A percentile compares a stretch with the other conserved stretches of the same genome.
phyloP scores from a whole-genome alignment of 805 yeast genomes.

The Yamadazyma scolyti region DNA sequence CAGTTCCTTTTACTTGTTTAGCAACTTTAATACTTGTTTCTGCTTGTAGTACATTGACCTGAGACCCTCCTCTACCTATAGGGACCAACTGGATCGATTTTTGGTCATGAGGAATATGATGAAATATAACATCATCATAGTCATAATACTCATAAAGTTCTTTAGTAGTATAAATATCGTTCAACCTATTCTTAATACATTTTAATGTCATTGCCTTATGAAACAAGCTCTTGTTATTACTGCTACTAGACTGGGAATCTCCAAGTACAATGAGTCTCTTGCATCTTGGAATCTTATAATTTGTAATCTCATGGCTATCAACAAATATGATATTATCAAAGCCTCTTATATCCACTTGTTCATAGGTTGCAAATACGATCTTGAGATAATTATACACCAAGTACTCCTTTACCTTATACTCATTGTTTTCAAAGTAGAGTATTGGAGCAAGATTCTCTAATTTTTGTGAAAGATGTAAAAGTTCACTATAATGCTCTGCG shows the following conservation, averaged over 20 bases:
- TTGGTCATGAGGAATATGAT: too few relatives aligned
- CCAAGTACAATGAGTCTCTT: too few relatives aligned
- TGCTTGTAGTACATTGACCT: constrained; percentile 9
- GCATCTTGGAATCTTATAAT: too few relatives aligned
- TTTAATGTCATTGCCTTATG: too few relatives aligned
- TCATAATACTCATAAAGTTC: too few relatives aligned
- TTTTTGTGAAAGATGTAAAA: constrained; percentile 1
- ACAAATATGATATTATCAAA: constrained; percentile 5
- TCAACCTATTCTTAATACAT: too few relatives aligned
- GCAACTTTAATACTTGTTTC: constrained; percentile 3
- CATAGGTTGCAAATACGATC: constrained; percentile 1
- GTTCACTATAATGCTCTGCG: neutral
- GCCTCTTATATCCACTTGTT: neutral
- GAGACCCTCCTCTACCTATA: too few relatives aligned
- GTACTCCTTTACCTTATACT: constrained; percentile 1
- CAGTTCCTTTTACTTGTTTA: constrained; percentile 1
- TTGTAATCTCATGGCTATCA: constrained; percentile 2
- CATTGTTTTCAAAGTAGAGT: constrained; percentile 3
- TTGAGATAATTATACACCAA: constrained; percentile 2
- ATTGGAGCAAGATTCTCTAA: constrained; percentile 1
- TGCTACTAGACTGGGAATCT: too few relatives aligned
- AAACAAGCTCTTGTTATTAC: too few relatives aligned
- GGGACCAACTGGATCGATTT: too few relatives aligned
- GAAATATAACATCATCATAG: too few relatives aligned
- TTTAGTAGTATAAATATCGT: too few relatives aligned